Evolutionary conservation across 1,139 yeast species (phyloP).

Genomic region (Arxiozyma bovina): DNA sequence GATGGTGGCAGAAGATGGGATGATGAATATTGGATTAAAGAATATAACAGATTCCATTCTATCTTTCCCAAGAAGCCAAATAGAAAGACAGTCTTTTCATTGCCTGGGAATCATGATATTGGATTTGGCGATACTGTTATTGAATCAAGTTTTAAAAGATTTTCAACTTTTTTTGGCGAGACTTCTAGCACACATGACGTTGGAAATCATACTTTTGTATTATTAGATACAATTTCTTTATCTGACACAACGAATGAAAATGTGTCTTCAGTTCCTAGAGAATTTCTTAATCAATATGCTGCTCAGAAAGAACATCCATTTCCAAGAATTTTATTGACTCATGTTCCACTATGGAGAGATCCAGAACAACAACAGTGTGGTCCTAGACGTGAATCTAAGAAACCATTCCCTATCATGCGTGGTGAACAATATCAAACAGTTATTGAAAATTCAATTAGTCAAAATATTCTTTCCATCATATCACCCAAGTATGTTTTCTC

Average conservation of each 20-base stretch:
- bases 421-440: constrained; percentile 81
- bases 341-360: constrained; percentile 67
- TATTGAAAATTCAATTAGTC: constrained; percentile 48
- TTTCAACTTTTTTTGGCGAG: constrained; percentile 64
- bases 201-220: constrained; percentile 71
- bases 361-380: constrained; percentile 54
- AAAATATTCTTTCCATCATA: constrained; percentile 45
- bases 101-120: constrained; percentile 95
- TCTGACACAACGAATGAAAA: constrained; percentile 42
- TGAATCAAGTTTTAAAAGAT: constrained; percentile 49
- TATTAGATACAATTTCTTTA: constrained; percentile 74
- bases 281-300: constrained; percentile 27
- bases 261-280: constrained; percentile 37
- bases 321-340: constrained; percentile 68
- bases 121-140: constrained; percentile 72
- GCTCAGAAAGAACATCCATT: constrained; percentile 27
- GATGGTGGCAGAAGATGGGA: constrained; percentile 95
- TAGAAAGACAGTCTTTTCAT: constrained; percentile 44
- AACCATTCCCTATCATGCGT: constrained; percentile 53
- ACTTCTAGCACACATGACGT: constrained; percentile 46
- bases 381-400: constrained; percentile 52
- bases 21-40: constrained; percentile 61
- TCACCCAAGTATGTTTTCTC: constrained; percentile 67
- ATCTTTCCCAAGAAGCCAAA: constrained; percentile 48
- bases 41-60: constrained; percentile 54